Conservation (phyloP, 371 early-diverging fungal species). For the Amoeboaphelidium occidentale region DNA sequence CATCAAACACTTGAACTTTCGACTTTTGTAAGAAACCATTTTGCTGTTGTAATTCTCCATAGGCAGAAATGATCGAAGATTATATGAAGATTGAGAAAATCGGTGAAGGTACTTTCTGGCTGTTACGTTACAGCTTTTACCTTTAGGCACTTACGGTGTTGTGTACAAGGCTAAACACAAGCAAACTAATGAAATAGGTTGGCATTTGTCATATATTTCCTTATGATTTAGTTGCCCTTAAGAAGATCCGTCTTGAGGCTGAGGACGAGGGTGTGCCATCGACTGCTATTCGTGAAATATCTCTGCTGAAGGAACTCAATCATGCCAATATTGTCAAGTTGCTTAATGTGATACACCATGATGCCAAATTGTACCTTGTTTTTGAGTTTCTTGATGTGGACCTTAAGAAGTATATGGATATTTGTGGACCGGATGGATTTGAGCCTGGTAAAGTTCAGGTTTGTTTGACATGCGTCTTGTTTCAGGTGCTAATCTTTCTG, state of each 20-base stretch:
- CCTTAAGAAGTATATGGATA: slow-evolving; percentile 79
- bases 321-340: slow-evolving; percentile 75
- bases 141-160: slow-evolving; percentile 79
- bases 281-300: slow-evolving; percentile 82
- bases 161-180: slow-evolving; percentile 79
- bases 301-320: slow-evolving; percentile 78
- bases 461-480: no score
- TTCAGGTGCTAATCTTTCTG: background rate
- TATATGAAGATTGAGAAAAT: slow-evolving; percentile 71
- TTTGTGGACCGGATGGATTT: slow-evolving; percentile 26
- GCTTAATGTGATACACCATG: slow-evolving; percentile 69
- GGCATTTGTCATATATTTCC: background rate
- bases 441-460: slow-evolving; percentile 35
- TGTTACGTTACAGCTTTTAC: background rate
- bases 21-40: no score
- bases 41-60: no score
- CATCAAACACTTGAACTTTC: no score
- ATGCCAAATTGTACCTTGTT: slow-evolving; percentile 74
- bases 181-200: slow-evolving; percentile 24
- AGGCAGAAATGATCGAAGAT: slow-evolving; percentile 21
- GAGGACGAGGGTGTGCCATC: slow-evolving; percentile 89
- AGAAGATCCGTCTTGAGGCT: slow-evolving; percentile 71
- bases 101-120: slow-evolving; percentile 50
- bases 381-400: slow-evolving; percentile 93
- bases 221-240: slow-evolving; percentile 55